phyloP scores from a whole-genome alignment of 768 basidiomycete species.

The Termitomyces sp. region DNA sequence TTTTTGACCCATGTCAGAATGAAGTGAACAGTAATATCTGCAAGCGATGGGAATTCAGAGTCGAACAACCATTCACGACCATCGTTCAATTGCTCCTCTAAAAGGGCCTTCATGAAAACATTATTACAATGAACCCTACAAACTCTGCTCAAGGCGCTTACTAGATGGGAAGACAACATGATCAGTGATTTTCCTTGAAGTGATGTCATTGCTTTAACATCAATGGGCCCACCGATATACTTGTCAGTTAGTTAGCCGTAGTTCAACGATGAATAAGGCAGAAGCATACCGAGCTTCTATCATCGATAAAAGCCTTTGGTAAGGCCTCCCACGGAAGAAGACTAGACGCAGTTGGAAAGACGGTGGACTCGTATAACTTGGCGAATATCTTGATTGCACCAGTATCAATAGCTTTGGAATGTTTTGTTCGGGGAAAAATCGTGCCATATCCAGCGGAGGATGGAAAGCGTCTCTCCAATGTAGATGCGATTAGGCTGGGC shows the following conservation, averaged over 20 bases:
- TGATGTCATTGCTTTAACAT: constrained; percentile 21
- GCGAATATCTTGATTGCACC: constrained; percentile 45
- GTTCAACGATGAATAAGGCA: not conserved
- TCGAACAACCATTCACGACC: constrained; percentile 55
- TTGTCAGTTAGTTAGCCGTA: constrained; percentile 7
- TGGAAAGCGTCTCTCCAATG: constrained; percentile 52
- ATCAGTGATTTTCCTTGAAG: constrained; percentile 22
- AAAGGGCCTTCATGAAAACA: constrained; percentile 17
- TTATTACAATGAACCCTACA: not conserved
- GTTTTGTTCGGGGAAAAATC: constrained; percentile 42
- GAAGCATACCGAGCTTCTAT: constrained; percentile 38
- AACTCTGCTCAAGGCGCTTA: constrained; percentile 17
- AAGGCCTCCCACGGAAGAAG: constrained; percentile 46
- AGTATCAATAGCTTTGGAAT: constrained; percentile 35
- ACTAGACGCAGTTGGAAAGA: constrained; percentile 36
- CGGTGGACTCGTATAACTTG: constrained; percentile 39
- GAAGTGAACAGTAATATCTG: constrained; percentile 50
- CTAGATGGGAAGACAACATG: constrained; percentile 42
- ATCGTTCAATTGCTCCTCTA: constrained; percentile 44
- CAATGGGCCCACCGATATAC: constrained; percentile 31
- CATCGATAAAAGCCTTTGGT: constrained; percentile 40
- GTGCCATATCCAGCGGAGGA: constrained; percentile 41
- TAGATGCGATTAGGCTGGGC: constrained; percentile 41
- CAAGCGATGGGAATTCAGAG: constrained; percentile 45
- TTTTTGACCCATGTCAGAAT: constrained; percentile 37